phyloP scores from a whole-genome alignment of 2,329 filamentous ascomycete species.

The Monilinia fructicola region DNA sequence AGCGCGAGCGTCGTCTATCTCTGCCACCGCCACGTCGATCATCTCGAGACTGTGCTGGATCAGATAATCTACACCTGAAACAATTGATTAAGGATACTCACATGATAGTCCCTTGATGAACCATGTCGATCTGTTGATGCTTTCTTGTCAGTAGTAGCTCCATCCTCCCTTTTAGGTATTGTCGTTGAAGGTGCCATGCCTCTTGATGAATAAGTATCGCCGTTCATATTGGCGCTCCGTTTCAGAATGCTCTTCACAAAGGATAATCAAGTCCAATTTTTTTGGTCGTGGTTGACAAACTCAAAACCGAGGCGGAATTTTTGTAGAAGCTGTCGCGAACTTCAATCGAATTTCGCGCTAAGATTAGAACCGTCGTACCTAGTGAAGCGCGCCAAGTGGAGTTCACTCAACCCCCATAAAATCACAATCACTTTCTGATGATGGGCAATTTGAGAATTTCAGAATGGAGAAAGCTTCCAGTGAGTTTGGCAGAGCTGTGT shows the following conservation, averaged over 20 bases:
- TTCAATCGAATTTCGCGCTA: constrained; percentile 26
- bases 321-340: constrained; percentile 27
- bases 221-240: constrained; percentile 65
- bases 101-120: constrained; percentile 53
- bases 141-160: constrained; percentile 42
- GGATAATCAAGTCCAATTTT: not conserved
- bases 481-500: constrained; percentile 81
- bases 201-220: constrained; percentile 77
- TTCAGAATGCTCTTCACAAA: not conserved
- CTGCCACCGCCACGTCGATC: constrained; percentile 46
- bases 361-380: constrained; percentile 17
- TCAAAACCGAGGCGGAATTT: constrained; percentile 18
- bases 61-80: constrained; percentile 28
- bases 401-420: constrained; percentile 7
- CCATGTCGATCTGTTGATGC: constrained; percentile 49
- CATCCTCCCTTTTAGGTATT: constrained; percentile 33
- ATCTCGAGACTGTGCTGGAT: constrained; percentile 41
- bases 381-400: constrained; percentile 20
- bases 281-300: constrained; percentile 19
- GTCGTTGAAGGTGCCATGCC: constrained; percentile 50
- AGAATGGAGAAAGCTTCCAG: constrained; percentile 84
- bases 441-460: constrained; percentile 50
- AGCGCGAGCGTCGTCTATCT: constrained; percentile 73
- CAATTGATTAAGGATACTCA: constrained; percentile 41
- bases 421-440: constrained; percentile 19